Conservation (phyloP, 83 land plant species). For the Diphasiastrum complanatum region DNA sequence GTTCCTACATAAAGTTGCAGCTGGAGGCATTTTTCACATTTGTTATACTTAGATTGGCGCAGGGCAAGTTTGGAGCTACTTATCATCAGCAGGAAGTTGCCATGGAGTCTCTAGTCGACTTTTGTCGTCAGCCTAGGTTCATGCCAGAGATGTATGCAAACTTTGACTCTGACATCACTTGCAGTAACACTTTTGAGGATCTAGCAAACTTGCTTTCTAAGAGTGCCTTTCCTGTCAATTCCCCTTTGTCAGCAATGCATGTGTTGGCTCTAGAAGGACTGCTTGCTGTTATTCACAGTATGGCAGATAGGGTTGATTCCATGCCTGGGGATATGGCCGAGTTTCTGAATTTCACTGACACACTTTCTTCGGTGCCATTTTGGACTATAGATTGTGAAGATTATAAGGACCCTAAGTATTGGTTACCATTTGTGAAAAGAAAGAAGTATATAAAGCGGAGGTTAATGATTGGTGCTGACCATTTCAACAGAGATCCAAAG, state of each 20-base stretch:
- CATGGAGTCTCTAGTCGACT: slow-evolving; percentile 68
- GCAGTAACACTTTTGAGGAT: slow-evolving; percentile 71
- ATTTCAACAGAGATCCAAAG: slow-evolving; percentile 83
- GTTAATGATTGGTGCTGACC: slow-evolving; percentile 72
- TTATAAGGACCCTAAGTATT: slow-evolving; percentile 36
- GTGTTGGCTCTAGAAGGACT: slow-evolving; percentile 86
- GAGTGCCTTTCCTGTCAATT: slow-evolving; percentile 62
- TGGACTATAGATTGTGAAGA: slow-evolving; percentile 56
- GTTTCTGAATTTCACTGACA: slow-evolving; percentile 32
- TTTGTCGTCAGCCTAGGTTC: slow-evolving; percentile 76
- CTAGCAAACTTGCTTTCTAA: slow-evolving; percentile 71
- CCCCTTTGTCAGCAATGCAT: slow-evolving; percentile 63
- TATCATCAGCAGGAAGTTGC: slow-evolving; percentile 85
- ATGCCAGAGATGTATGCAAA: slow-evolving; percentile 73
- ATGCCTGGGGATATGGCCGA: background rate
- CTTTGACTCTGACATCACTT: slow-evolving; percentile 72
- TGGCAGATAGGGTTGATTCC: slow-evolving; percentile 70
- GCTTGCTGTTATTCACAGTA: slow-evolving; percentile 50
- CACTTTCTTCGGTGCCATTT: slow-evolving; percentile 50
- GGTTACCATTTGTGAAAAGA: slow-evolving; percentile 59
- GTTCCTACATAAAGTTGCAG: slow-evolving; percentile 63
- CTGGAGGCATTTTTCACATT: slow-evolving; percentile 77
- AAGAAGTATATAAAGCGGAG: slow-evolving; percentile 70
- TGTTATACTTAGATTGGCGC: slow-evolving; percentile 57
- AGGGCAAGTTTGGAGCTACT: slow-evolving; percentile 48